Base-by-base conservation (phyloP, 1,139 yeast species). In the Suhomyces terraborum region DNA sequence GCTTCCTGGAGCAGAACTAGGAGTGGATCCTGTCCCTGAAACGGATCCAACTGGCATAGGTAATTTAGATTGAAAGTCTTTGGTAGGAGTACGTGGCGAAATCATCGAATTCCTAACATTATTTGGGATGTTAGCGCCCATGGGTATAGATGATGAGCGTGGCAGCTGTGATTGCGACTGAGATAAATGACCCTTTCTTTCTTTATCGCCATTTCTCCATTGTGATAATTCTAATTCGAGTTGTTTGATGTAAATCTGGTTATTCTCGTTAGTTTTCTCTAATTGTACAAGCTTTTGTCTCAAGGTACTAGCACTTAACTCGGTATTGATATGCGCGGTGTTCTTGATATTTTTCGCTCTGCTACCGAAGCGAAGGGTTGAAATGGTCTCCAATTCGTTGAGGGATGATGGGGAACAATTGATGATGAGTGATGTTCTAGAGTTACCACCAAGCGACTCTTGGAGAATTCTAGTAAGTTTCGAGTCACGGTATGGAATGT, bases 391-490 rank as follows among this genome's bases (percentile, higher is more conserved):
- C 14, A 66, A 59, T 43, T 76, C 84, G 55, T 88, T 82, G 26
- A 61, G 56, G 1, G 72, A 60, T 0, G 86, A 75, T 0, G 93
- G 88, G 0, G 95, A 85, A 49, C 95, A 85, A 51, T 84, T 87
- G 35, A 89, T 75, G 26, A 89, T 82, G 38, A 89, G 69, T 1
- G 88, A 79, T 0, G 96, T 89, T 43, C 93, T 69, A 2, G 94
- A 82, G 59, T 89, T 88, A 2, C 96, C 96, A 3, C 96, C 96
- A 19, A 89, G 66, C 0, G 95, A 82, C 53, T 88, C 95, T 59
- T 88, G 95, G 31, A 89, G 64, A 10, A 89, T 81, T 45, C 95
- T 71, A 0, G 97, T 88, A 42, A 89, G 71, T 53, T 86, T 86
- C 0, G 96, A 87, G 54, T 88, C 95, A 46, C 95, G 69, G 53